These are phyloP conservation scores for Phanerochaete carnosa DNA, from an alignment of 768 basidiomycete genomes.

Conservation along the genomic window DNA sequence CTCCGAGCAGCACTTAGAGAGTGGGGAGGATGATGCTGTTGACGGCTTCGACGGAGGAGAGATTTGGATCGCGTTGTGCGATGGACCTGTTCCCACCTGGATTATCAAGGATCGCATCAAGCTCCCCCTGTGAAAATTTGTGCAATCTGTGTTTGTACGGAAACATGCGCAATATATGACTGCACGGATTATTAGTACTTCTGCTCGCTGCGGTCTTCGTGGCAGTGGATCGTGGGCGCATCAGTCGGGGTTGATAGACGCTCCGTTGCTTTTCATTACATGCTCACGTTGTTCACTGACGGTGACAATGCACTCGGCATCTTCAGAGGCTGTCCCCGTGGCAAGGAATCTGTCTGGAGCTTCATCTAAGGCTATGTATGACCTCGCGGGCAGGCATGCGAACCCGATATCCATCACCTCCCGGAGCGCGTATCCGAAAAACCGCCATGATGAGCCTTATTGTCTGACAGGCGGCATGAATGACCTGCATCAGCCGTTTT, in stretches of 20 bases:
- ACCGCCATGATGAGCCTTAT: not conserved
- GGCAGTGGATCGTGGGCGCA: not conserved
- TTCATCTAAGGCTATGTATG: too few relatives aligned
- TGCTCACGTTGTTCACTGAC: not conserved
- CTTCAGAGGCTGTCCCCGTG: too few relatives aligned
- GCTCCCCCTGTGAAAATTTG: constrained; percentile 8
- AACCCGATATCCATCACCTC: not conserved
- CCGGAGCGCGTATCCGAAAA: not conserved
- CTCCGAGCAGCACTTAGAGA: constrained; percentile 1
- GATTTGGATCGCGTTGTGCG: constrained; percentile 27
- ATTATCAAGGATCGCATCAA: constrained; percentile 20
- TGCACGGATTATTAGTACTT: too few relatives aligned
- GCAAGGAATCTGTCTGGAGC: too few relatives aligned
- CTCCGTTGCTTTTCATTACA: not conserved
- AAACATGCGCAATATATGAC: too few relatives aligned
- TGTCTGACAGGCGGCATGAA: not conserved
- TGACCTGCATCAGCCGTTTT: not conserved
- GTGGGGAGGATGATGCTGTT: constrained; percentile 9
- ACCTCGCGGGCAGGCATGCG: too few relatives aligned
- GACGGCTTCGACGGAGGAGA: constrained; percentile 23
- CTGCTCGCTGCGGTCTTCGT: not conserved
- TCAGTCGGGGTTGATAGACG: not conserved
- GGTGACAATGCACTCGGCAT: not conserved
- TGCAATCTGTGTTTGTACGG: not conserved
- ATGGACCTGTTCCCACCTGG: constrained; percentile 26